Base-by-base conservation (phyloP, 305 asterid species). In the Andrographis paniculata region DNA sequence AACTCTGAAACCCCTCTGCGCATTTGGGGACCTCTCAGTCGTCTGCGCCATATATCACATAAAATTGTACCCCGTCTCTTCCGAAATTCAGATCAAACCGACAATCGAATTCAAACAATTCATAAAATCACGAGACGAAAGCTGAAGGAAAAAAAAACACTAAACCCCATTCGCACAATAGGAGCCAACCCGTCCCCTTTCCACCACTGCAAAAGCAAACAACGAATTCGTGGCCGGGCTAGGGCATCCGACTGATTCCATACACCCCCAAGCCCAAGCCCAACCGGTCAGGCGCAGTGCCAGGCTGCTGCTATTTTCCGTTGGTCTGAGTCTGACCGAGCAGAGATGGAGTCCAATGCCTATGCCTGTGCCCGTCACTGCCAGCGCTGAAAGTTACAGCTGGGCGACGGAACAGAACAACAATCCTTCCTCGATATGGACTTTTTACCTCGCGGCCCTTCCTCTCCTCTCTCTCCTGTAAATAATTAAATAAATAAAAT, bases 1-100 rank as follows among this genome's bases (percentile, higher is more conserved):
- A 58, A 74, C 74, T 71, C 91, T 57, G 69, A 60, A 64, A 59
- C 67, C 82, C 89, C 89, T 73, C 17, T 69, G 77, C 19, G 54
- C 76, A 68, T 73, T 69, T 42, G 84, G 72, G 48, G 80, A 73
- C 73, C 91, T 73, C 78, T 73, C 85, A 60, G 50, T 60, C 14
- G 68, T 69, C 53, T 77, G 88, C 64, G 76, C 92, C 95, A 76
- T 69, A 53, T 21, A 63, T 69, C 53, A 55, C 52, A n/a, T n/a
- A 51, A 67, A 63, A 51, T 27, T 57, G 36, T 50, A 5, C 52
- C 59, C 48, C 43, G 55, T 60, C 31, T 57, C 30, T 20, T 55
- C 56, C 19, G 11, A 64, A 46, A 46, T 43, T 31, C 69, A 58
- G 86, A 81, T 82, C 86, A 76, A 74, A 53, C 63, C 60, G 53